phyloP scores from a whole-genome alignment of 306 rosid species.

The Astragalus membranaceus region DNA sequence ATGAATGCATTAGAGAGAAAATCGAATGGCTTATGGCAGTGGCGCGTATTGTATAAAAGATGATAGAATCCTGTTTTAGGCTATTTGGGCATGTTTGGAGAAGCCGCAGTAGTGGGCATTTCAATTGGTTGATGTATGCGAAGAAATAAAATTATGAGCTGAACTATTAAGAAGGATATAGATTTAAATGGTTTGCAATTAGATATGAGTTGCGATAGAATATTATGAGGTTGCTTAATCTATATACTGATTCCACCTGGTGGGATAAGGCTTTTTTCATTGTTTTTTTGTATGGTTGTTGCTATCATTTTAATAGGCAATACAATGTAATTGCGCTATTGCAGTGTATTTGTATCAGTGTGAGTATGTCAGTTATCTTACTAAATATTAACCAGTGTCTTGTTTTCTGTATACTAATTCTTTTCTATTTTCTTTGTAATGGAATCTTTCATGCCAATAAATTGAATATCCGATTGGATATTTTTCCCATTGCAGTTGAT shows the following conservation, averaged over 20 bases:
- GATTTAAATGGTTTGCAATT: background rate
- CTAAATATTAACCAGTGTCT: background rate
- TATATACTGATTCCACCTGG: background rate
- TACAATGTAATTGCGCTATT: background rate
- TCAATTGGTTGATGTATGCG: background rate
- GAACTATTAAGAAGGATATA: background rate
- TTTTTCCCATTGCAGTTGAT: slow-evolving; percentile 54
- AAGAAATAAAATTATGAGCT: background rate
- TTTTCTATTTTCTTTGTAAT: slow-evolving; percentile 9
- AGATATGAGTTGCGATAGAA: background rate
- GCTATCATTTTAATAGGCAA: background rate
- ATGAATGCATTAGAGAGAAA: background rate
- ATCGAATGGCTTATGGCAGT: background rate
- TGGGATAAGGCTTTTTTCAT: background rate
- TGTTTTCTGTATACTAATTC: background rate
- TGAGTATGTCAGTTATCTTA: background rate
- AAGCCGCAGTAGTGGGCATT: background rate
- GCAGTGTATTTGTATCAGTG: background rate
- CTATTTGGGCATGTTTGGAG: background rate
- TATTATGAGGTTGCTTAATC: background rate
- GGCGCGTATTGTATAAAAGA: background rate
- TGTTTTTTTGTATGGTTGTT: background rate
- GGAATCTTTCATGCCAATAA: background rate
- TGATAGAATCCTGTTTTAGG: background rate
- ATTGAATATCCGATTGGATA: background rate